These are phyloP conservation scores for Cyclospora cayetanensis DNA, from an alignment of 169 alveolate genomes.

Conservation along the genomic window DNA sequence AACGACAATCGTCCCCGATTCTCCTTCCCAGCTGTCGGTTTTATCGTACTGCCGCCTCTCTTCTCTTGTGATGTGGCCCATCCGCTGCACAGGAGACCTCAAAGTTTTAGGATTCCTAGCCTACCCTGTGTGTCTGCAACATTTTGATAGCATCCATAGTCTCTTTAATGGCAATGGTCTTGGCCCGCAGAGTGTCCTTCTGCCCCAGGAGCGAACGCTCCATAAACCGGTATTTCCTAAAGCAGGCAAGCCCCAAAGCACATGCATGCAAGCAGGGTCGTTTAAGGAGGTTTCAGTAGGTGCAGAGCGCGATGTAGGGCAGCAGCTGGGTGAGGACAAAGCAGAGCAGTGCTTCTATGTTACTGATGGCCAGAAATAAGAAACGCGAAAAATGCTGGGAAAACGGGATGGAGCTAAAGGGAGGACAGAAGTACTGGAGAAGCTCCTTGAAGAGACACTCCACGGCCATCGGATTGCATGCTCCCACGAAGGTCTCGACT, in stretches of 20 bases:
- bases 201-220: conserved; percentile 30
- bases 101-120: no score
- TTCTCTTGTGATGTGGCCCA: no score
- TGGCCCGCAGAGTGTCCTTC: conserved; percentile 40
- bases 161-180: conserved; percentile 32
- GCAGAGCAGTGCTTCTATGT: no score
- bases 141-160: conserved; percentile 9
- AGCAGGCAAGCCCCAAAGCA: neutral
- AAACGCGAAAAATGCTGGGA: neutral
- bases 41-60: no score
- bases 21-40: no score
- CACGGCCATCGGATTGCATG: conserved; percentile 16
- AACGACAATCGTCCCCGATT: no score
- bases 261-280: neutral
- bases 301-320: no score
- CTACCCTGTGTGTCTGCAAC: conserved; percentile 34
- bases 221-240: conserved; percentile 43
- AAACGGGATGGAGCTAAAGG: neutral
- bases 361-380: no score
- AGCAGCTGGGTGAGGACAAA: no score
- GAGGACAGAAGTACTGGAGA: neutral
- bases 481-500: conserved; percentile 42
- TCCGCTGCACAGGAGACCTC: no score
- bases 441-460: conserved; percentile 43
- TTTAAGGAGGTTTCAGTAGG: no score